Percentiles rank a stretch among this genome's conserved stretches.
These are phyloP conservation scores for Suillus weaverae DNA, from an alignment of 768 basidiomycete genomes.

Conservation along the genomic window DNA sequence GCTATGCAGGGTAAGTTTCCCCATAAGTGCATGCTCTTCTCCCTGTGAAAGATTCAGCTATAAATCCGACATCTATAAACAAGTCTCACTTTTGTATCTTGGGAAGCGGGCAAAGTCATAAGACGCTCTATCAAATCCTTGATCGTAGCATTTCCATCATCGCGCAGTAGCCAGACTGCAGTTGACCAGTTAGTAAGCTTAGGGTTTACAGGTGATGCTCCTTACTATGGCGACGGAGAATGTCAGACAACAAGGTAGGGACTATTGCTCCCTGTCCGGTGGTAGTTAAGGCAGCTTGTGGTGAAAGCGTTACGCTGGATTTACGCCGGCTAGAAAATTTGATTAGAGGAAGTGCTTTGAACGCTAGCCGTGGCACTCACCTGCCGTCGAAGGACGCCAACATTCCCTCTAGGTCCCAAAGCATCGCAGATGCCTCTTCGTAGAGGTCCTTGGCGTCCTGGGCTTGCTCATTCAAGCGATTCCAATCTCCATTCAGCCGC, in stretches of 20 bases:
- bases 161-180: slow-evolving; percentile 66
- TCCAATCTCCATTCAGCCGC: slow-evolving; percentile 57
- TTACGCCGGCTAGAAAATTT: slow-evolving; percentile 40
- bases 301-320: slow-evolving; percentile 40
- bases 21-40: slow-evolving; percentile 73
- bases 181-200: slow-evolving; percentile 5
- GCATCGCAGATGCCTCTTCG: slow-evolving; percentile 52
- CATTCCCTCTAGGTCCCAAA: slow-evolving; percentile 59
- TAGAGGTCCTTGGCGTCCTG: slow-evolving; percentile 56
- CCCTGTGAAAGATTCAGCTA: slow-evolving; percentile 45
- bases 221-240: slow-evolving; percentile 72
- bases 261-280: slow-evolving; percentile 49
- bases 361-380: slow-evolving; percentile 32
- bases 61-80: background rate
- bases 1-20: slow-evolving; percentile 73
- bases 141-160: slow-evolving; percentile 54
- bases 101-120: slow-evolving; percentile 53
- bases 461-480: slow-evolving; percentile 30
- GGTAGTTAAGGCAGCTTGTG: slow-evolving; percentile 21
- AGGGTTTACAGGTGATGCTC: slow-evolving; percentile 7
- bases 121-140: slow-evolving; percentile 57
- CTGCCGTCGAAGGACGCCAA: slow-evolving; percentile 56
- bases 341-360: background rate
- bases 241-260: slow-evolving; percentile 58
- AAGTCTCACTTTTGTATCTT: slow-evolving; percentile 53